A percentile compares a stretch with the other conserved stretches of the same genome.
These are phyloP conservation scores for Neurospora sp. DNA, from an alignment of 495 filamentous ascomycete genomes.

Conservation along the genomic window DNA sequence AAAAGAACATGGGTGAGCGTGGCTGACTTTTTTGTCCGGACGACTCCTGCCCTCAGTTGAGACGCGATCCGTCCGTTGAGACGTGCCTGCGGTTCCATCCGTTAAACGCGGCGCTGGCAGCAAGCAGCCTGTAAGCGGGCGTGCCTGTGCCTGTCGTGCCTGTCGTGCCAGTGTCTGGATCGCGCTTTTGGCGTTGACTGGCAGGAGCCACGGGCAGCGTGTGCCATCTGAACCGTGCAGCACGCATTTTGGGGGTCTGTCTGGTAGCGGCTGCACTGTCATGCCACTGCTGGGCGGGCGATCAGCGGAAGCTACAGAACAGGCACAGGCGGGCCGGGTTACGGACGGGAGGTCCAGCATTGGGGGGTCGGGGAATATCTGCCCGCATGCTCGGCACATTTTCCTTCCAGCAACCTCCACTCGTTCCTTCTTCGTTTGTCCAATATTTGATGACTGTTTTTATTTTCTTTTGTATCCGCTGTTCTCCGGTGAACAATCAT, in stretches of 20 bases:
- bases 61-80: not conserved
- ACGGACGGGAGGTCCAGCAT: not conserved
- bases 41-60: not conserved
- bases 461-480: not conserved
- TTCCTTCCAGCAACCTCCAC: not conserved
- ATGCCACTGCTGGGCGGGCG: not conserved
- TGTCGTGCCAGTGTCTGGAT: not conserved
- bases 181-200: not conserved
- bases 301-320: not conserved
- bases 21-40: not conserved
- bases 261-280: not conserved
- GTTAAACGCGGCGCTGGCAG: not conserved
- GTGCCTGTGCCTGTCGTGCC: not conserved
- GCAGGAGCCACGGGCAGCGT: not conserved
- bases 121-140: not conserved
- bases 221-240: not conserved
- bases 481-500: not conserved
- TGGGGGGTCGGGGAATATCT: not conserved
- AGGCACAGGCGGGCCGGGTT: not conserved
- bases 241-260: not conserved
- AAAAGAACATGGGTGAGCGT: not conserved
- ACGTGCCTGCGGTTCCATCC: not conserved
- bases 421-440: not conserved
- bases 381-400: not conserved
- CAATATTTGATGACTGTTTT: not conserved